Percentiles rank a stretch among this genome's conserved stretches.
Evolutionary conservation across 2,329 filamentous ascomycete genomes (phyloP).

Genomic region (Metarhizium brunneum): DNA sequence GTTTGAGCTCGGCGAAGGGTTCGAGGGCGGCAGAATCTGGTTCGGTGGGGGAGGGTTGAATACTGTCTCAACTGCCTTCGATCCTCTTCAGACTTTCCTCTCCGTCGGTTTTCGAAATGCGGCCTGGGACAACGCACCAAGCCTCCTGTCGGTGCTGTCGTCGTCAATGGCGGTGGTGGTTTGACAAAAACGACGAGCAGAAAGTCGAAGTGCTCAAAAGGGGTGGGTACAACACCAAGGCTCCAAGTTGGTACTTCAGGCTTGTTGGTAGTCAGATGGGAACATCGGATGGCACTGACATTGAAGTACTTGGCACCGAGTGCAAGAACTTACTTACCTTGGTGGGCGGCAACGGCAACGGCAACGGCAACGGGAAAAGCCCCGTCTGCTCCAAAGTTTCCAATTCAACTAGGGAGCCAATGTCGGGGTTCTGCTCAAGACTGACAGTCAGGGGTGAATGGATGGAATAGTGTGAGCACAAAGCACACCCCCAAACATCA

Average conservation of each 20-base stretch:
- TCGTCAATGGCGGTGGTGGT: not conserved
- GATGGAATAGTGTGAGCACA: no score
- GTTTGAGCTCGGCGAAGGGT: conserved; percentile 1
- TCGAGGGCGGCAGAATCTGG: not conserved
- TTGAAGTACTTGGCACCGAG: no score
- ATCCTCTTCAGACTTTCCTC: not conserved
- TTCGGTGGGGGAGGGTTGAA: not conserved
- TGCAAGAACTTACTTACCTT: no score
- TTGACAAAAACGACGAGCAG: not conserved
- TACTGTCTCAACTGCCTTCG: not conserved
- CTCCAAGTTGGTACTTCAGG: no score
- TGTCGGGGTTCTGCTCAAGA: not conserved
- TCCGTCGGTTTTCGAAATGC: not conserved
- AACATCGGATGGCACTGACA: no score
- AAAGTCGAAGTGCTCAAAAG: not conserved
- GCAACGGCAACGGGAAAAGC: not conserved
- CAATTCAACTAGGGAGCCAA: no score
- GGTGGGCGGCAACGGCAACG: not conserved
- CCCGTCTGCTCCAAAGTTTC: not conserved
- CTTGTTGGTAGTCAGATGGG: no score
- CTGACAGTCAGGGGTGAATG: not conserved
- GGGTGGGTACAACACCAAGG: not conserved
- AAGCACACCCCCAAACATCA: no score
- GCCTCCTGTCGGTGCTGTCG: not conserved
- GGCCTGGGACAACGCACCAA: not conserved